Conservation (phyloP, 441 rosid species). For the Macaranga tanarius region DNA sequence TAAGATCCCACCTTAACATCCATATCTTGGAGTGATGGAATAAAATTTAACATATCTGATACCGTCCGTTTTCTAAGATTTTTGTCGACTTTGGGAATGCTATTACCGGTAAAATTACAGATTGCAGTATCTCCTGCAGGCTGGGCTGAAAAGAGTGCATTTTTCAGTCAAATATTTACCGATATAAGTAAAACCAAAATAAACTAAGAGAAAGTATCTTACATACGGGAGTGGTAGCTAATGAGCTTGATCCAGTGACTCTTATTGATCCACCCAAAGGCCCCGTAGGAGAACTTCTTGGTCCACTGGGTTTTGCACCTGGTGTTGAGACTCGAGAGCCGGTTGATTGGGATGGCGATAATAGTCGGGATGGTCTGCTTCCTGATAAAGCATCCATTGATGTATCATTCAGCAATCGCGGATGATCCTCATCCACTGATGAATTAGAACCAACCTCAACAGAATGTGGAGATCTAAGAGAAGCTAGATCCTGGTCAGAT, state of each 20-base stretch:
- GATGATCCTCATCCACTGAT: constrained; percentile 51
- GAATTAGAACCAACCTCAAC: constrained; percentile 41
- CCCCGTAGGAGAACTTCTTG: constrained; percentile 41
- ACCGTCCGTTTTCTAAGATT: constrained; percentile 63
- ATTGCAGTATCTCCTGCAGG: constrained; percentile 44
- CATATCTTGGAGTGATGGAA: constrained; percentile 75
- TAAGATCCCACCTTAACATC: constrained; percentile 37
- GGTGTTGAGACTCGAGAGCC: constrained; percentile 46
- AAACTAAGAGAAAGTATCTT: constrained; percentile 50
- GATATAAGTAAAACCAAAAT: constrained; percentile 20
- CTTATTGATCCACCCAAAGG: constrained; percentile 45
- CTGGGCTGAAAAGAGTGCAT: constrained; percentile 50
- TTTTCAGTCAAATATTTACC: constrained; percentile 31
- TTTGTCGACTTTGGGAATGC: constrained; percentile 47
- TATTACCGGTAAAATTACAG: constrained; percentile 40
- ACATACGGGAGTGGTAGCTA: constrained; percentile 70
- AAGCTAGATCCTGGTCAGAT: constrained; percentile 80
- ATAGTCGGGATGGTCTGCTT: constrained; percentile 45
- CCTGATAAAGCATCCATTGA: constrained; percentile 42
- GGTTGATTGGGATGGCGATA: constrained; percentile 57
- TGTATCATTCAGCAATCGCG: constrained; percentile 41
- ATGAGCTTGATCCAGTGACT: constrained; percentile 41
- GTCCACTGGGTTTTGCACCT: constrained; percentile 49
- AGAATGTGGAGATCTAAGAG: constrained; percentile 64
- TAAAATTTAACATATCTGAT: constrained; percentile 66